Evolutionary conservation across 2,329 filamentous ascomycete genomes (phyloP).

Genomic region (Colletotrichum lindemuthianum): DNA sequence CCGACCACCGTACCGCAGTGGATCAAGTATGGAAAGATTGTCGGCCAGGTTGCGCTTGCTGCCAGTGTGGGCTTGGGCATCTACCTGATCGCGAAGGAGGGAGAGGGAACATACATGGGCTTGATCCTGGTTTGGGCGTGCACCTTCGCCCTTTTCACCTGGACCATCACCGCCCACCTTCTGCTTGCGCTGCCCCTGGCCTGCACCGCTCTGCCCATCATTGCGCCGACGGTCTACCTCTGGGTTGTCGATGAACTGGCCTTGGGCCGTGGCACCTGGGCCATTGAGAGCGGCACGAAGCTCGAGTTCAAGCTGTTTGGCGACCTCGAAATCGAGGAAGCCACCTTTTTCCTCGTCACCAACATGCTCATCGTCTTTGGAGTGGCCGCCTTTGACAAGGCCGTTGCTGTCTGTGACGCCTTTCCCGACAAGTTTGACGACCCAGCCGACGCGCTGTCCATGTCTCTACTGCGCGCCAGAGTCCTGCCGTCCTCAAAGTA

Average conservation of each 20-base stretch:
- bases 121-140: constrained; percentile 76
- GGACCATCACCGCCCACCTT: constrained; percentile 71
- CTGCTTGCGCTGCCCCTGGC: constrained; percentile 67
- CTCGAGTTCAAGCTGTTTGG: constrained; percentile 71
- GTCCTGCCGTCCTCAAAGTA: constrained; percentile 57
- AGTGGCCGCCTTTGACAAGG: constrained; percentile 74
- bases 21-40: constrained; percentile 45
- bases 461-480: constrained; percentile 63
- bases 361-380: constrained; percentile 78
- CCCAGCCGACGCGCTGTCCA: constrained; percentile 55
- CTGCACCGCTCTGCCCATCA: constrained; percentile 68
- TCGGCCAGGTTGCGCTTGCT: constrained; percentile 62
- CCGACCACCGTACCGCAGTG: constrained; percentile 41
- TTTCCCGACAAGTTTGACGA: constrained; percentile 68
- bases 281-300: constrained; percentile 75
- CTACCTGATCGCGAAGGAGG: constrained; percentile 55
- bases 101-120: constrained; percentile 71
- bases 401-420: constrained; percentile 70
- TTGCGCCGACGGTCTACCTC: constrained; percentile 73
- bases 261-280: constrained; percentile 75
- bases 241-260: constrained; percentile 79
- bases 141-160: constrained; percentile 73
- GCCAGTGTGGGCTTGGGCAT: constrained; percentile 55
- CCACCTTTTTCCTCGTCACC: constrained; percentile 76
- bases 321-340: constrained; percentile 77